Base-by-base conservation (phyloP, 164 flowering plant genomes). In the Stephania cephalantha region DNA sequence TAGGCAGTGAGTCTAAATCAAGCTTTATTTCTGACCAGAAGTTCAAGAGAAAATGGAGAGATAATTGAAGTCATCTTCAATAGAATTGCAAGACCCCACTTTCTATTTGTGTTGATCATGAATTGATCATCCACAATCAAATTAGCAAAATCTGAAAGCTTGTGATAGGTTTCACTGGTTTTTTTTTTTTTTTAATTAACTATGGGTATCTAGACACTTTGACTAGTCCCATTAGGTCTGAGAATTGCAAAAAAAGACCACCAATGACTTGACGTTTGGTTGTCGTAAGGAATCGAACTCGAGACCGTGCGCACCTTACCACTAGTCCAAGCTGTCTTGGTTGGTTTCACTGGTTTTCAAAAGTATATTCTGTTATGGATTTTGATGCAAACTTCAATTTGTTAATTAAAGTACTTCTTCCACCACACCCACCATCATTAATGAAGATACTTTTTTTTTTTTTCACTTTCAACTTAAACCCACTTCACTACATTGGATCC, bases 1-100 rank as follows among this genome's bases (percentile, higher is more conserved):
- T 58, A n/a, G 17, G 35, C 12, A 29, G 9, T 35, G 42, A 66
- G 42, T 66, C 69, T 66, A 6, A 8, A 15, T 66, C 69, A 66
- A 66, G 69, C 70, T 68, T 68, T 68, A 68, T 31, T 29, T 31
- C 18, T 29, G 70, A 68, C 18, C 10, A 30, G 35, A 68, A 68
- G 46, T 31, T 30, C 18, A 31, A 18, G 31, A 30, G 65, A 58
- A 58, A 58, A 58, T 29, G 70, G 13, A 13, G 70, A 13, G 68
- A 13, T 68, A 35, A 68, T 68, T 31, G 70, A 13, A 9, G n/a
- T 68, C 70, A 68, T 17, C 45, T 67, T 67, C 69, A 29, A 67
- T 29, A 6, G 69, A 7, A 7, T 68, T 68, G 70, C 6, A 68
- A 2, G 70, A 68, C 70, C 70, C 70, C 70, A 68, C 70, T 8